These are phyloP conservation scores for Yarrowia sp. DNA, from an alignment of 805 yeast species.

Conservation along the genomic window DNA sequence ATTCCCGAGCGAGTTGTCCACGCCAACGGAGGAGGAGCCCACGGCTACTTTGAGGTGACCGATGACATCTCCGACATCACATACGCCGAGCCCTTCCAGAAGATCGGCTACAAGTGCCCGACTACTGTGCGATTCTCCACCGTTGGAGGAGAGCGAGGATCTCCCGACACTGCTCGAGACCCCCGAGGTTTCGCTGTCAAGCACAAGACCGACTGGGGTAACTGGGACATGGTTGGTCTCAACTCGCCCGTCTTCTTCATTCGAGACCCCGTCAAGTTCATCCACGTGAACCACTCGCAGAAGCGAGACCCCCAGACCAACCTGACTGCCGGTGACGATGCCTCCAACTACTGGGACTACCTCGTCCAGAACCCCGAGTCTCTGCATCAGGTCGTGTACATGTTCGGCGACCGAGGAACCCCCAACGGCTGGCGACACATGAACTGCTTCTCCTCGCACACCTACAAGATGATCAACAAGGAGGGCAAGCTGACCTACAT, in stretches of 20 bases:
- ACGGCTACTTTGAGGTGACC: conserved; percentile 81
- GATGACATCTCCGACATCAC: conserved; percentile 77
- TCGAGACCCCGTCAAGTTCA: conserved; percentile 83
- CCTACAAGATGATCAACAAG: conserved; percentile 68
- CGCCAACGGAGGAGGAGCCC: conserved; percentile 92
- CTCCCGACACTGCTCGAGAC: conserved; percentile 81
- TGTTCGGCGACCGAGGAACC: conserved; percentile 81
- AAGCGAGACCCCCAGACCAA: conserved; percentile 81
- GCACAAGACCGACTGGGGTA: conserved; percentile 80
- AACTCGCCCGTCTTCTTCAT: conserved; percentile 83
- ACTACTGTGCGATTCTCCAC: conserved; percentile 74
- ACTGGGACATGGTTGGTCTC: conserved; percentile 80
- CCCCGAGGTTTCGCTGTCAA: conserved; percentile 84
- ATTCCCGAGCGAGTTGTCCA: conserved; percentile 92
- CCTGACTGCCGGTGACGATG: conserved; percentile 53
- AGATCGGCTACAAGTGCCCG: conserved; percentile 71
- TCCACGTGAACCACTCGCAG: conserved; percentile 85
- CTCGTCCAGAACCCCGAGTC: conserved; percentile 71
- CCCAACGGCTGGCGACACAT: conserved; percentile 71
- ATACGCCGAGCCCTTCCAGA: conserved; percentile 63
- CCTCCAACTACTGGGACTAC: conserved; percentile 84
- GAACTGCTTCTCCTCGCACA: conserved; percentile 84
- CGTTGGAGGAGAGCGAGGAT: conserved; percentile 81
- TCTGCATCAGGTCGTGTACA: conserved; percentile 66
- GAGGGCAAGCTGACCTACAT: conserved; percentile 76